Percentiles rank a stretch among this genome's conserved stretches.
Conservation (phyloP, 2,329 filamentous ascomycete species). For the Colletotrichum noveboracense region DNA sequence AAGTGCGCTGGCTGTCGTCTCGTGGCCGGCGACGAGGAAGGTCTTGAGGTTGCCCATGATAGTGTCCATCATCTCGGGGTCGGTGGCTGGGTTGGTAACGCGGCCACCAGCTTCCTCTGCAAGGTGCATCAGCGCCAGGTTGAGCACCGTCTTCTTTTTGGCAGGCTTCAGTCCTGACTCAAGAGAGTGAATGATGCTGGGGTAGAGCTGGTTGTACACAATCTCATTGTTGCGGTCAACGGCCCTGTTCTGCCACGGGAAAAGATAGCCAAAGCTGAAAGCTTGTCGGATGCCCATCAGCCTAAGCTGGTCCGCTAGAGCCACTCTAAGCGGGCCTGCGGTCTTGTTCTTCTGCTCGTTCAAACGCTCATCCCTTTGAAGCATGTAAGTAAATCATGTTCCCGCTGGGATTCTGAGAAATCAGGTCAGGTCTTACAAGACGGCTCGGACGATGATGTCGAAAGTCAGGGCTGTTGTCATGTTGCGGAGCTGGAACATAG, state of each 20-base stretch:
- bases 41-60: constrained; percentile 37
- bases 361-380: constrained; percentile 32
- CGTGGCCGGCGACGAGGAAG: constrained; percentile 42
- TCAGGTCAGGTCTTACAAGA: not conserved
- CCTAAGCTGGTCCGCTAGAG: not conserved
- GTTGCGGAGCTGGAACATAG: constrained; percentile 9
- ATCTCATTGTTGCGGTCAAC: constrained; percentile 1
- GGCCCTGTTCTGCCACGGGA: constrained; percentile 22
- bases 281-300: constrained; percentile 32
- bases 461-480: constrained; percentile 21
- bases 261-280: constrained; percentile 35
- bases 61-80: constrained; percentile 22
- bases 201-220: not conserved
- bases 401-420: accelerated
- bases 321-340: not conserved
- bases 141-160: constrained; percentile 6
- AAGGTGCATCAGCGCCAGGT: not conserved
- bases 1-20: constrained; percentile 39
- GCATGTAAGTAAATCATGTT: not conserved
- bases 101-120: not conserved
- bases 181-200: not conserved
- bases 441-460: constrained; percentile 33
- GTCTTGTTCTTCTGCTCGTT: constrained; percentile 29
- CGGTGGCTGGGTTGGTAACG: not conserved
- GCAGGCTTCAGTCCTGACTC: not conserved